Percentiles rank a stretch among this genome's conserved stretches.
Evolutionary conservation across 75 land plant genomes (phyloP).

Genomic region (Picea glauca): DNA sequence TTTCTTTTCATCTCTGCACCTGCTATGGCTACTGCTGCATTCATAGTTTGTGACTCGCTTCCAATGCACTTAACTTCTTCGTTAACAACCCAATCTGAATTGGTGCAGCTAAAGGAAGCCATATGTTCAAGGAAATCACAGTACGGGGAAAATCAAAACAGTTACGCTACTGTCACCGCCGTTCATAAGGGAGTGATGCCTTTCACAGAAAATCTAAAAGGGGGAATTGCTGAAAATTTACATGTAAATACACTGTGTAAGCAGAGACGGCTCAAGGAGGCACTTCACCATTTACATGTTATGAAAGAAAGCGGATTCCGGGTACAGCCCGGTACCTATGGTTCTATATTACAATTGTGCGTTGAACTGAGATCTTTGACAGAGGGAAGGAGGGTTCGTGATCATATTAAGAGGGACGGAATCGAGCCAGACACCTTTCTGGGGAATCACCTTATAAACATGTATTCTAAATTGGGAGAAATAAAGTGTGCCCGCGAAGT

Average conservation of each 20-base stretch:
- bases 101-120: neutral
- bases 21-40: neutral
- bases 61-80: neutral
- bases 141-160: no score
- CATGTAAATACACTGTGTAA: neutral
- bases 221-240: neutral
- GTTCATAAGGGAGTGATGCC: neutral
- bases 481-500: neutral
- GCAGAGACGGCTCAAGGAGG: neutral
- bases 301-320: neutral
- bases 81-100: neutral
- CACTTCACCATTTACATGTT: neutral
- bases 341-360: neutral
- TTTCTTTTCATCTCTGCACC: no score
- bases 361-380: neutral
- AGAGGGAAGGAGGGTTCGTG: neutral
- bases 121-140: neutral
- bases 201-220: neutral
- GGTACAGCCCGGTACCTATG: neutral
- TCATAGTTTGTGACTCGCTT: neutral
- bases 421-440: neutral
- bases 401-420: neutral
- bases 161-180: no score
- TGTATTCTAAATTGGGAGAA: constrained; percentile 7
- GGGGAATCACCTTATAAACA: constrained; percentile 2